Evolutionary conservation across 2,329 filamentous ascomycete species (phyloP).

Genomic region (Alternaria consortialis): DNA sequence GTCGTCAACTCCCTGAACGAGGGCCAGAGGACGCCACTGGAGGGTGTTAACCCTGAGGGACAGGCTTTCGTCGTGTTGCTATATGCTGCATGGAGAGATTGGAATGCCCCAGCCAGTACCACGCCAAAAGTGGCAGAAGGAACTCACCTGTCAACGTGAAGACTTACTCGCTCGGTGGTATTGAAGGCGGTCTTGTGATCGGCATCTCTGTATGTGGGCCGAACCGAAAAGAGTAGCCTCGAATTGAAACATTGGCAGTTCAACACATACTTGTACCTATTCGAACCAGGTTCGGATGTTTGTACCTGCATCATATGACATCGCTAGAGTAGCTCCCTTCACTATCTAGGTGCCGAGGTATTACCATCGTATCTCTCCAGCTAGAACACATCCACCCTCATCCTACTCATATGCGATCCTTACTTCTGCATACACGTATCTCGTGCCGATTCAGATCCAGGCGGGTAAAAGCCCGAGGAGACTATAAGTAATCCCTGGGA

Average conservation of each 20-base stretch:
- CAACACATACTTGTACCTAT: not conserved
- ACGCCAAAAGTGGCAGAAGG: not conserved
- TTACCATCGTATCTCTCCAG: not conserved
- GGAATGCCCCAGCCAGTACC: constrained; percentile 1
- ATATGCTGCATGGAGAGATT: constrained; percentile 56
- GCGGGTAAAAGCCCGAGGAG: not conserved
- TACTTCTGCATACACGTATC: not conserved
- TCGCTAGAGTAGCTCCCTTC: not conserved
- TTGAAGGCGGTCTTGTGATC: not conserved
- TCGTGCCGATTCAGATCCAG: too few relatives aligned
- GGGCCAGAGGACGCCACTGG: constrained; percentile 37
- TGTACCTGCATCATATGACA: not conserved
- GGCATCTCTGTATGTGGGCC: not conserved
- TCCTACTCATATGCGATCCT: not conserved
- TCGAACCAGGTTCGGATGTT: not conserved
- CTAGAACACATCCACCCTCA: not conserved
- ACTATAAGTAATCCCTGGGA: not conserved
- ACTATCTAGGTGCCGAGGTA: too few relatives aligned
- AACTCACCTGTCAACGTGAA: not conserved
- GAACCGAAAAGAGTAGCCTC: not conserved
- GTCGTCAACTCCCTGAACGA: constrained; percentile 56
- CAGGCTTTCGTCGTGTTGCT: constrained; percentile 57
- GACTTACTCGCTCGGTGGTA: not conserved
- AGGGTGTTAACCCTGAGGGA: constrained; percentile 52
- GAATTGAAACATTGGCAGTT: not conserved